Conservation (phyloP, 768 basidiomycete species). For the Hemileccinum impolitum region DNA sequence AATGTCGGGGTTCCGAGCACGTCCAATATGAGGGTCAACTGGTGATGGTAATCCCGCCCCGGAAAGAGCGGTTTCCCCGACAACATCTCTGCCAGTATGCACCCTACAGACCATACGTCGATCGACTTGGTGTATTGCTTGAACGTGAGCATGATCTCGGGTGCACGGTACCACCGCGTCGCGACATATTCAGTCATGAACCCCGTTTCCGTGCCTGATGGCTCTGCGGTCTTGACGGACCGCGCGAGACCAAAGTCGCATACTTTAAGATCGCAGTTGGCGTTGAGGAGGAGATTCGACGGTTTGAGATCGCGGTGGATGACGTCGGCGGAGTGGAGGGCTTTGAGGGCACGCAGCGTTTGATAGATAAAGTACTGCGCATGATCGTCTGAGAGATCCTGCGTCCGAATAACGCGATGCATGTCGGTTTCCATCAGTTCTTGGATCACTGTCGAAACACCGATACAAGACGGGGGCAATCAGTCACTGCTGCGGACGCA, state of each 20-base stretch:
- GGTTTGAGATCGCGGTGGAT: slow-evolving; percentile 97
- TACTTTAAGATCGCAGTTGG: slow-evolving; percentile 94
- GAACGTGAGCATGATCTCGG: slow-evolving; percentile 99
- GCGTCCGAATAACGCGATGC: slow-evolving; percentile 94
- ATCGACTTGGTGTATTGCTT: slow-evolving; percentile 98
- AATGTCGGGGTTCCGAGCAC: slow-evolving; percentile 95
- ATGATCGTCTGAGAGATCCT: slow-evolving; percentile 94
- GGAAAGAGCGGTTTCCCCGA: slow-evolving; percentile 95
- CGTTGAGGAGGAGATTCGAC: slow-evolving; percentile 94
- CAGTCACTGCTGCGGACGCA: neutral
- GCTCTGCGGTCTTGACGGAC: slow-evolving; percentile 83
- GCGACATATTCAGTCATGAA: slow-evolving; percentile 99
- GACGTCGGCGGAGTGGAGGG: slow-evolving; percentile 93
- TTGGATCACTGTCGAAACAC: slow-evolving; percentile 61
- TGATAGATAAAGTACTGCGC: slow-evolving; percentile 94
- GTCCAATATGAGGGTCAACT: slow-evolving; percentile 91
- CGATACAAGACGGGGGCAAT: neutral
- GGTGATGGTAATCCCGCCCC: slow-evolving; percentile 95
- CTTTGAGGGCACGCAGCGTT: slow-evolving; percentile 92
- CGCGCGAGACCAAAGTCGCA: slow-evolving; percentile 94
- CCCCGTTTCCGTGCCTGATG: slow-evolving; percentile 76
- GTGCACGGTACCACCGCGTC: slow-evolving; percentile 97
- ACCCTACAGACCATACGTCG: slow-evolving; percentile 85
- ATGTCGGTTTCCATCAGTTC: slow-evolving; percentile 96
- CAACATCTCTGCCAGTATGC: slow-evolving; percentile 95